A percentile compares a stretch with the other conserved stretches of the same genome.
phyloP scores from a whole-genome alignment of 495 filamentous ascomycete species.

The Articulospora tetracladia region DNA sequence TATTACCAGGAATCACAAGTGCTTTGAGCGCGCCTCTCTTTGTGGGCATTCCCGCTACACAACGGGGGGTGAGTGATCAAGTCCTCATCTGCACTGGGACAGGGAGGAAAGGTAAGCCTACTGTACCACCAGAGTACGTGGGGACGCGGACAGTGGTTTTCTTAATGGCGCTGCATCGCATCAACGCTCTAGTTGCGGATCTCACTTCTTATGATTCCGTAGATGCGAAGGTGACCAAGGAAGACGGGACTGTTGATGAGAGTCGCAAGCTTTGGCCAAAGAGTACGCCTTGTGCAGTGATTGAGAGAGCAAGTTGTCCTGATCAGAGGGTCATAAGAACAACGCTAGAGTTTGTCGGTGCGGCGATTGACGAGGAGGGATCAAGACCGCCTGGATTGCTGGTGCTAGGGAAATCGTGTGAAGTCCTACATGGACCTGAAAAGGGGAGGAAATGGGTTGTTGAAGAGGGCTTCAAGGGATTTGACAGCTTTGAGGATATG shows the following conservation, averaged over 20 bases:
- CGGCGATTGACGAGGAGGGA: conserved; percentile 69
- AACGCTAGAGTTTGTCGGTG: conserved; percentile 70
- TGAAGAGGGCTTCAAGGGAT: conserved; percentile 79
- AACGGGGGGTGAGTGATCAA: conserved; percentile 86
- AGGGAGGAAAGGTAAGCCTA: conserved; percentile 82
- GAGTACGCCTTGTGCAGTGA: conserved; percentile 79
- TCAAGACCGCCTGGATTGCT: conserved; percentile 86
- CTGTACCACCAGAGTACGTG: conserved; percentile 75
- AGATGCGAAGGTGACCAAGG: conserved; percentile 33
- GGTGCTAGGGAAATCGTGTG: conserved; percentile 83
- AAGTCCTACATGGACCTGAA: conserved; percentile 58
- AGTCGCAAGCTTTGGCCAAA: conserved; percentile 40
- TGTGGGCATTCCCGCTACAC: conserved; percentile 81
- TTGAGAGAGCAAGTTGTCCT: conserved; percentile 90
- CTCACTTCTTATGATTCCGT: conserved; percentile 43
- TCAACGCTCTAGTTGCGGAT: conserved; percentile 64
- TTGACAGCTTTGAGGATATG: conserved; percentile 40
- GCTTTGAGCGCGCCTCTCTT: conserved; percentile 85
- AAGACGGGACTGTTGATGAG: conserved; percentile 31
- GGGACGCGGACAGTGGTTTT: conserved; percentile 83
- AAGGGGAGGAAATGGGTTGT: conserved; percentile 69
- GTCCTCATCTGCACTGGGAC: conserved; percentile 93
- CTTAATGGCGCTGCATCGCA: conserved; percentile 88
- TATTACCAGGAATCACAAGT: conserved; percentile 88
- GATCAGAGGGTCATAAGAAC: conserved; percentile 92